Conservation (phyloP, 352 stramenopile genomes). For the Nothophytophthora sp. region DNA sequence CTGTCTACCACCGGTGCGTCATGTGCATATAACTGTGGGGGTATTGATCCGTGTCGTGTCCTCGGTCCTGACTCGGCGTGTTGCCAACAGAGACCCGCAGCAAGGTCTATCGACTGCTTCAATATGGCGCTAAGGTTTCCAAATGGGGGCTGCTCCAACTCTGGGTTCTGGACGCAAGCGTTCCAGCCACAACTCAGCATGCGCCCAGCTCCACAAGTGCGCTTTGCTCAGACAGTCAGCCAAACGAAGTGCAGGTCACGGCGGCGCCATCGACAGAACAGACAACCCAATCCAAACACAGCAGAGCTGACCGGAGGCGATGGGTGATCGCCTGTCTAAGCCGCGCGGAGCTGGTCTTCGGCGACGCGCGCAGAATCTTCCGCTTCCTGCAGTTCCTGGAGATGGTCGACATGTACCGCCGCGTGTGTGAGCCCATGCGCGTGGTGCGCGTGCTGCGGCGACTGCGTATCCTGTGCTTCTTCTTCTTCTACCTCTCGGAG, state of each 20-base stretch:
- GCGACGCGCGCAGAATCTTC: slow-evolving; percentile 60
- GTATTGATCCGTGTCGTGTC: too few species aligned
- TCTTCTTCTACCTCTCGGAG: slow-evolving; percentile 68
- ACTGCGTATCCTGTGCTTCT: slow-evolving; percentile 55
- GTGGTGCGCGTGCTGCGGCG: slow-evolving; percentile 36
- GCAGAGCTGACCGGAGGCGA: slow-evolving; percentile 12
- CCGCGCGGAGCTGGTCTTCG: slow-evolving; percentile 49
- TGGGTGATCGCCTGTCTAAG: slow-evolving; percentile 23
- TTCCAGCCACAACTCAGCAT: background rate
- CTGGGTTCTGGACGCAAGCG: slow-evolving; percentile 10
- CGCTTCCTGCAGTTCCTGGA: slow-evolving; percentile 70
- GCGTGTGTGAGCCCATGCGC: slow-evolving; percentile 32
- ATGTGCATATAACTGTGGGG: too few species aligned
- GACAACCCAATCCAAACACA: slow-evolving; percentile 1
- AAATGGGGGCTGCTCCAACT: slow-evolving; percentile 43
- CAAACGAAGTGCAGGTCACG: background rate
- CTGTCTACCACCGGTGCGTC: slow-evolving; percentile 47
- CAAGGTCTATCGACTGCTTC: slow-evolving; percentile 60
- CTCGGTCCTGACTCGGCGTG: background rate
- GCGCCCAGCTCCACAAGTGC: too few species aligned
- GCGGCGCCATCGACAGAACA: background rate
- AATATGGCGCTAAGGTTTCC: slow-evolving; percentile 61
- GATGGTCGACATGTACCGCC: slow-evolving; percentile 53
- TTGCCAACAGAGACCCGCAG: slow-evolving; percentile 49
- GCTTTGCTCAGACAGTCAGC: too few species aligned